phyloP scores from a whole-genome alignment of 208 protist species.

The Novymonas esmeraldas region DNA sequence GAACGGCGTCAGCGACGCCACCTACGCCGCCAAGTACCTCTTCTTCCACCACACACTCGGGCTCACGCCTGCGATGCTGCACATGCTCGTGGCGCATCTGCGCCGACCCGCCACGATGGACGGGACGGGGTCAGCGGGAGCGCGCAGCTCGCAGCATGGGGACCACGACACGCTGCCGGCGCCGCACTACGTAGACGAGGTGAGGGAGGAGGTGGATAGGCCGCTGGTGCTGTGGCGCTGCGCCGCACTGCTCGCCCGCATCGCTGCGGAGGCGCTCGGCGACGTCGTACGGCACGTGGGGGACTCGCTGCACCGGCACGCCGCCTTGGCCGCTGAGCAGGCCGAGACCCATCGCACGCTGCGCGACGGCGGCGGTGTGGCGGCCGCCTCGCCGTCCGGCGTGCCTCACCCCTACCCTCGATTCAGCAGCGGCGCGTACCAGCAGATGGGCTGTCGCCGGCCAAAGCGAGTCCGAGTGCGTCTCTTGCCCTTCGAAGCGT shows the following conservation, averaged over 20 bases:
- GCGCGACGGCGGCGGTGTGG: neutral
- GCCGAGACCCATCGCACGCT: constrained; percentile 6
- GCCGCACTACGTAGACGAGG: constrained; percentile 20
- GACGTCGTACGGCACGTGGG: constrained; percentile 76
- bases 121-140: neutral
- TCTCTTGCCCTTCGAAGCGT: constrained; percentile 80
- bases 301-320: constrained; percentile 61
- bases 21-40: constrained; percentile 77
- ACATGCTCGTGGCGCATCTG: constrained; percentile 35
- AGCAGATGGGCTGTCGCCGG: constrained; percentile 48
- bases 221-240: constrained; percentile 74
- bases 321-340: constrained; percentile 61
- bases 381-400: neutral
- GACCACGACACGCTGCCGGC: constrained; percentile 8
- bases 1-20: constrained; percentile 62
- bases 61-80: constrained; percentile 47
- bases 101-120: constrained; percentile 1
- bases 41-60: constrained; percentile 79
- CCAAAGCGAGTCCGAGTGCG: constrained; percentile 66
- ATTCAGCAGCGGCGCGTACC: constrained; percentile 46
- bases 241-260: constrained; percentile 68
- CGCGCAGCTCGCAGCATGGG: neutral
- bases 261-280: constrained; percentile 74
- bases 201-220: constrained; percentile 36
- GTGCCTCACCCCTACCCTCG: constrained; percentile 26